Base-by-base conservation (phyloP, 2,329 filamentous ascomycete genomes). In the Fonsecaea monophora region DNA sequence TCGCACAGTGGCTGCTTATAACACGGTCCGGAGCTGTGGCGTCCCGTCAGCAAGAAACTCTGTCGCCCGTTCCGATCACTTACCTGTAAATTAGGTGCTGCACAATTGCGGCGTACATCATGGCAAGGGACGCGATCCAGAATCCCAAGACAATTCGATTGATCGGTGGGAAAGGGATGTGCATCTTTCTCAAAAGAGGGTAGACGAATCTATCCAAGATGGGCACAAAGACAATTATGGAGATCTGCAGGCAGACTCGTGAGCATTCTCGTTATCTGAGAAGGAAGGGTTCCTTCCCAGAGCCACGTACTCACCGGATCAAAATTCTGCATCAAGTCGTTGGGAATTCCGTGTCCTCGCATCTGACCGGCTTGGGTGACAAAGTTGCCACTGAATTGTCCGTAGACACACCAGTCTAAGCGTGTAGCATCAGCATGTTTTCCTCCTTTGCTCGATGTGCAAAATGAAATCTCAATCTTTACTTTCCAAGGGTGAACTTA, bases 251-350 rank as follows among this genome's bases (percentile, higher is more conserved):
- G 38, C 38, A 10, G 10, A 13, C 38, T 40, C 12, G 38, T 40
- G 38, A 40, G 38, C 38, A 13, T 40, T 40, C 4, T 4, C 10
- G 38, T 40, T 40, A 2, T 25, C 25, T 25, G 25, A 25, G 25
- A 25, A 25, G 25, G 25, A 25, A 40, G 15, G 38, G 4, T 13
- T 2, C 12, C 40, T 1, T 3, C 4, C 10, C 42, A 8, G 25
- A 25, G 25, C 30, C 3, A 4, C 30, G 13, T n/a, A 48, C 57
- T 60, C 48, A 60, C 57, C 6, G 91, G 90, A 77, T 93, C 89
- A 48, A 94, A 82, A 79, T 92, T 92, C 76, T 88, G 85, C 74
- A 94, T 86, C 65, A 93, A 81, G 75, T 94, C 91, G 81, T 93
- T 94, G 74, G 91, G 91, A 4, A 92, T 85, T 37, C 90, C 90